A percentile compares a stretch with the other conserved stretches of the same genome.
Evolutionary conservation across 305 asterid genomes (phyloP).

Genomic region (Fraxinus dipetala): DNA sequence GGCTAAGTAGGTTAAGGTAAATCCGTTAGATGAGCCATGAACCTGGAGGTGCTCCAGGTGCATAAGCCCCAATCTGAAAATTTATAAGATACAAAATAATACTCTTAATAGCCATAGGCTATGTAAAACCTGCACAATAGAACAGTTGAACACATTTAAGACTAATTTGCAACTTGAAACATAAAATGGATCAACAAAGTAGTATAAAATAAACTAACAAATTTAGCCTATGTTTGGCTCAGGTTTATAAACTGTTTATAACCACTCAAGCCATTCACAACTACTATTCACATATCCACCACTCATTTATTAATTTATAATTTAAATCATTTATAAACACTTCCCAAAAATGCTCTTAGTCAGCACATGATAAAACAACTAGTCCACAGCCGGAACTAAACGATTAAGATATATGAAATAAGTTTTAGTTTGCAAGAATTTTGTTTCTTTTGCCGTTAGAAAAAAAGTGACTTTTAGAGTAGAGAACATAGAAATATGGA

Average conservation of each 20-base stretch:
- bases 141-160: neutral
- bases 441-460: neutral
- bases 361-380: neutral
- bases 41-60: neutral
- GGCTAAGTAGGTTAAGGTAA: neutral
- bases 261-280: neutral
- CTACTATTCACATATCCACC: neutral
- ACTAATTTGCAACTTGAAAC: neutral
- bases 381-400: neutral
- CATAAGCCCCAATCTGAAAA: neutral
- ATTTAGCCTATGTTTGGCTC: neutral
- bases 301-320: neutral
- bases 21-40: neutral
- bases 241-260: too few relatives aligned
- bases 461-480: neutral
- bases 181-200: neutral
- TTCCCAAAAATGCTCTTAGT: neutral
- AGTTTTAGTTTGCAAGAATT: neutral
- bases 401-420: neutral
- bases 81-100: neutral
- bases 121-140: neutral
- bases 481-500: neutral
- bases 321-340: neutral
- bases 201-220: neutral
- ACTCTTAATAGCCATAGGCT: neutral